Conservation (phyloP, 208 protist genomes). For the Acanthamoeba divionensis region DNA sequence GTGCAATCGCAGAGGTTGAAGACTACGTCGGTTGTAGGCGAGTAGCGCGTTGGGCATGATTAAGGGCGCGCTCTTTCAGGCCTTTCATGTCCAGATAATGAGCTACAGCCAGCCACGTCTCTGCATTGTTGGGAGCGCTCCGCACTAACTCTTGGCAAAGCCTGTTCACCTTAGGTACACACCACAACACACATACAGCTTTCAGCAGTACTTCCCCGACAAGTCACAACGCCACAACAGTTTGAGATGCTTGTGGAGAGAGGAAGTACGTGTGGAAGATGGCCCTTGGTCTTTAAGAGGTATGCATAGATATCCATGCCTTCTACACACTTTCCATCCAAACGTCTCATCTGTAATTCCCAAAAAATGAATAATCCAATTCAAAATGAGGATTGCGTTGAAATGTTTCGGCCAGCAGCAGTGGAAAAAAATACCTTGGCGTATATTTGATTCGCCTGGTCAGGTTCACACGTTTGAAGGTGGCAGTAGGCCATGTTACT, state of each 20-base stretch:
- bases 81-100: background rate
- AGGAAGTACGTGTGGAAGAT: too few species aligned
- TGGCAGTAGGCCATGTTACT: background rate
- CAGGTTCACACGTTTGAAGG: background rate
- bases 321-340: background rate
- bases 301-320: background rate
- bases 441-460: background rate
- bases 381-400: background rate
- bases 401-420: background rate
- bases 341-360: background rate
- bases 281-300: background rate
- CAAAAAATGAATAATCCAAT: background rate
- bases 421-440: background rate
- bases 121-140: background rate
- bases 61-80: too few species aligned
- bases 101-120: background rate
- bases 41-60: too few species aligned
- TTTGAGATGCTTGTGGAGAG: too few species aligned
- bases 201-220: too few species aligned
- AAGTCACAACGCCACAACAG: too few species aligned
- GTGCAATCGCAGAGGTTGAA: too few species aligned
- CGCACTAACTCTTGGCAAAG: too few species aligned
- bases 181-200: too few species aligned
- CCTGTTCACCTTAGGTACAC: too few species aligned
- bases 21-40: too few species aligned